Conservation (phyloP, 768 basidiomycete species). For the Cystofilobasidium capitatum region DNA sequence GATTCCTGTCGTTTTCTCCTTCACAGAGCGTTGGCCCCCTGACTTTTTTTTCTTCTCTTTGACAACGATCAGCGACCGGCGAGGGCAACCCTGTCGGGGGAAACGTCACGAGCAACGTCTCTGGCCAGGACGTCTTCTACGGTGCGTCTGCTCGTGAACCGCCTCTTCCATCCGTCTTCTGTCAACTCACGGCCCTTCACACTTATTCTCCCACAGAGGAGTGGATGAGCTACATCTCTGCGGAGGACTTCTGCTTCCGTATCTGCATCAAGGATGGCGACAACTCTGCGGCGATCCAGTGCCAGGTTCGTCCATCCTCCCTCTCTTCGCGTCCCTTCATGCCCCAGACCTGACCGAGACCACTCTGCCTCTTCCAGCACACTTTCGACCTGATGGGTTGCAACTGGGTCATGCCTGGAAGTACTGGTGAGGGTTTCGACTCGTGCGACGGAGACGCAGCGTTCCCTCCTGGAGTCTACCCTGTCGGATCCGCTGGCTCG, state of each 20-base stretch:
- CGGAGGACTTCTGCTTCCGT: conserved; percentile 44
- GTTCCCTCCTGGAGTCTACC: conserved; percentile 42
- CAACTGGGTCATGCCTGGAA: conserved; percentile 29
- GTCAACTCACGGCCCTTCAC: background rate
- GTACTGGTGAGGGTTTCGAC: too few relatives aligned
- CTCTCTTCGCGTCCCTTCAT: background rate
- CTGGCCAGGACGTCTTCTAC: conserved; percentile 40
- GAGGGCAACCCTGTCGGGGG: conserved; percentile 37
- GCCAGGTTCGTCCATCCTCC: conserved; percentile 29
- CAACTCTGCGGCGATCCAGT: conserved; percentile 39
- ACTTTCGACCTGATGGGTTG: conserved; percentile 14
- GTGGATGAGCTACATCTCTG: conserved; percentile 6
- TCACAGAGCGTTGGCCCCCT: background rate
- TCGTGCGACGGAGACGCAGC: conserved; percentile 38
- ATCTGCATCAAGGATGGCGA: conserved; percentile 44
- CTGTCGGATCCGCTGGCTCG: conserved; percentile 46
- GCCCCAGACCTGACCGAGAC: background rate
- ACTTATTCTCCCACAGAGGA: background rate
- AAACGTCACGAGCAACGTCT: conserved; percentile 41
- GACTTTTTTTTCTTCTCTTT: conserved; percentile 36
- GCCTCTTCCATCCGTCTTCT: too few relatives aligned
- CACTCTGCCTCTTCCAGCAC: background rate
- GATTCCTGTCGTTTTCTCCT: background rate
- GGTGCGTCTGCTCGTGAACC: conserved; percentile 46
- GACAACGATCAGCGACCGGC: conserved; percentile 38